Conservation (phyloP, 805 yeast species). For the Candida lessepsii region DNA sequence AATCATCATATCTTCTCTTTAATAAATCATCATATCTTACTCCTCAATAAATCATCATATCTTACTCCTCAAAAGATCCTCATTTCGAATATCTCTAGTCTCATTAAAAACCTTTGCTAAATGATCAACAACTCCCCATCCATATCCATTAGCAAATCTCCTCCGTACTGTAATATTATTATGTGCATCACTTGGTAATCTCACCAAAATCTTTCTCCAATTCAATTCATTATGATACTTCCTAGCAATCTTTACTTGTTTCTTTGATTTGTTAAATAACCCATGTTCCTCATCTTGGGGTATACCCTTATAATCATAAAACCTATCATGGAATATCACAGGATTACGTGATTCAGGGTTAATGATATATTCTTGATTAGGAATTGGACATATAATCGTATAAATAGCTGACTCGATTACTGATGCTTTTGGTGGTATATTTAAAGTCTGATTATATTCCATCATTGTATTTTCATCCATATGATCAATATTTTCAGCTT, state of each 20-base stretch:
- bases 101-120: conserved; percentile 23
- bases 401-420: conserved; percentile 42
- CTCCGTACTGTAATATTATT: conserved; percentile 45
- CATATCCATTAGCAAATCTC: conserved; percentile 44
- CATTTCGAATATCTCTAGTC: neutral
- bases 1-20: too few relatives aligned
- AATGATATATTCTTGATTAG: conserved; percentile 30
- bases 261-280: conserved; percentile 27
- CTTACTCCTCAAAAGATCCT: conserved; percentile 12
- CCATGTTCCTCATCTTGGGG: conserved; percentile 20
- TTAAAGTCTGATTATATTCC: conserved; percentile 18
- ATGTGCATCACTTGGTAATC: conserved; percentile 47
- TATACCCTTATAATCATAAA: conserved; percentile 31
- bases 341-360: conserved; percentile 34
- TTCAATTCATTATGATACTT: conserved; percentile 38
- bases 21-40: too few relatives aligned
- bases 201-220: conserved; percentile 46
- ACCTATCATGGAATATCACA: conserved; percentile 44
- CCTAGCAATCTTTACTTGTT: conserved; percentile 42
- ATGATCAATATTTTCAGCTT: conserved; percentile 12
- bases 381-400: conserved; percentile 40
- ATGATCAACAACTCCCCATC: conserved; percentile 48
- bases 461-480: conserved; percentile 10
- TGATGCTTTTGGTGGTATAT: conserved; percentile 46
- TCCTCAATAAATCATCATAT: too few relatives aligned